Evolutionary conservation across 2,329 filamentous ascomycete species (phyloP).

Genomic region (Fonsecaea monophora): DNA sequence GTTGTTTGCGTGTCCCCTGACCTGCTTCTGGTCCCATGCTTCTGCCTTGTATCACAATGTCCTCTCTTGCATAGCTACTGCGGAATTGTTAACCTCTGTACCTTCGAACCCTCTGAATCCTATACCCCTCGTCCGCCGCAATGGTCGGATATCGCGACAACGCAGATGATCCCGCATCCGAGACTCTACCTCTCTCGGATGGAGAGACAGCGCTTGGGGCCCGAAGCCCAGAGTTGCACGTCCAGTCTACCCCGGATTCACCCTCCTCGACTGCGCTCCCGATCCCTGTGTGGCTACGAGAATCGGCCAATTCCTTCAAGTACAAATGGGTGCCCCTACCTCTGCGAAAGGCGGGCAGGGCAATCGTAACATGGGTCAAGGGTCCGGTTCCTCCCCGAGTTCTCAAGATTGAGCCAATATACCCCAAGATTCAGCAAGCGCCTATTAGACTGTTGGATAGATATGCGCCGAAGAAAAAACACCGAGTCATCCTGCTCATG

Average conservation of each 20-base stretch:
- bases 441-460: constrained; percentile 53
- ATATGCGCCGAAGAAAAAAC: constrained; percentile 54
- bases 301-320: constrained; percentile 55
- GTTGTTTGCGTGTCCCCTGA: constrained; percentile 1
- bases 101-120: background rate
- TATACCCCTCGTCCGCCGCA: background rate
- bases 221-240: constrained; percentile 46
- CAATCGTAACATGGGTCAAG: constrained; percentile 54
- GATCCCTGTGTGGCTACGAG: constrained; percentile 56
- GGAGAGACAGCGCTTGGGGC: constrained; percentile 46
- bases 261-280: constrained; percentile 32
- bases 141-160: constrained; percentile 38
- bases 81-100: background rate
- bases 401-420: constrained; percentile 55
- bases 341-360: constrained; percentile 52
- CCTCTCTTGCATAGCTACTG: background rate
- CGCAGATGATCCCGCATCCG: constrained; percentile 30
- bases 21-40: background rate
- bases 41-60: background rate
- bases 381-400: constrained; percentile 56
- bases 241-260: constrained; percentile 37
- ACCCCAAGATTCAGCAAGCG: constrained; percentile 55
- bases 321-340: constrained; percentile 58
- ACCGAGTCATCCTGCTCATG: constrained; percentile 52
- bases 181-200: constrained; percentile 45